Conservation (phyloP, 2,329 filamentous ascomycete species). For the Stachybotrys chartarum region DNA sequence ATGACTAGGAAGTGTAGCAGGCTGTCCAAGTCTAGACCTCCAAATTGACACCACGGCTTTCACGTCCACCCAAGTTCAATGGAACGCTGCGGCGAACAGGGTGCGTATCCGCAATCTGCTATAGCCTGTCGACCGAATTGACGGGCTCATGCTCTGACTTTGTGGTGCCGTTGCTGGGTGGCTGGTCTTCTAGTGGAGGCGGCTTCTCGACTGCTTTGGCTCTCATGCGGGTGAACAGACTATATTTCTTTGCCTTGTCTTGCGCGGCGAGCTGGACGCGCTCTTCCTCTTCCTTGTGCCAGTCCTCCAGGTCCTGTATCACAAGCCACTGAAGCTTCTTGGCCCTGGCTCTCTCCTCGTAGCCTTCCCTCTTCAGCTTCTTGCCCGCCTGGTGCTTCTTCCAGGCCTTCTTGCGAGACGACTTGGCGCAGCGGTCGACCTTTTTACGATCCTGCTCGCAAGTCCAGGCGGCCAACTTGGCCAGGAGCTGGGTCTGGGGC, state of each 20-base stretch:
- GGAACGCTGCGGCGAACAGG: no score
- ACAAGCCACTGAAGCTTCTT: neutral
- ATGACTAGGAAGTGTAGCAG: neutral
- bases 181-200: no score
- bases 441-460: neutral
- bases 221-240: no score
- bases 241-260: neutral
- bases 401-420: neutral
- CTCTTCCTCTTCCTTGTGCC: neutral
- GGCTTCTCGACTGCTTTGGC: no score
- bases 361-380: neutral
- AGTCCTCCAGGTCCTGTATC: neutral
- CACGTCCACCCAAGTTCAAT: no score
- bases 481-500: neutral
- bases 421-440: neutral
- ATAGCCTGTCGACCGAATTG: no score
- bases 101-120: no score
- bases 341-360: neutral
- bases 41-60: no score
- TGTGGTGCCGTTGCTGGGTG: no score
- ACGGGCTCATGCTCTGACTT: no score
- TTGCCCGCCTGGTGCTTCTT: neutral
- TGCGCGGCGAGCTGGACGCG: neutral
- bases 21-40: no score
- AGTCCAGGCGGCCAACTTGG: neutral